These are phyloP conservation scores for Chalciporus pseudorubinellus DNA, from an alignment of 768 basidiomycete species.

Conservation along the genomic window DNA sequence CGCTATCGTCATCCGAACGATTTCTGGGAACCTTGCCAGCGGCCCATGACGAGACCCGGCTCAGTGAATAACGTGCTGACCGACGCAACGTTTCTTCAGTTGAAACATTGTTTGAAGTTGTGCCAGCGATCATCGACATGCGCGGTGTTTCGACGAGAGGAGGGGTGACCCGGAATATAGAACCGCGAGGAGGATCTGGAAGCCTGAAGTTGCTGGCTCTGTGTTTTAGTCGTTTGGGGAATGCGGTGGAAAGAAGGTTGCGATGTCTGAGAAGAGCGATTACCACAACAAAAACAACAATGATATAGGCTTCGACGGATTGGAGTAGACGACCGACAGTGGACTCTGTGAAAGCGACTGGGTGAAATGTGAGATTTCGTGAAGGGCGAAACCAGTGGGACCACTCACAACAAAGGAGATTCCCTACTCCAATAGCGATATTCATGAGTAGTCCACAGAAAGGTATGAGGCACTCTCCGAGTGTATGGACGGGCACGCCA, in stretches of 20 bases:
- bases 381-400: not conserved
- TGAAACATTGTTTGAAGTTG: slow-evolving; percentile 5
- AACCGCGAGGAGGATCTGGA: slow-evolving; percentile 26
- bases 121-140: slow-evolving; percentile 16
- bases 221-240: not conserved
- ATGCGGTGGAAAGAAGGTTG: not conserved
- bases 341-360: slow-evolving; percentile 70
- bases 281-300: slow-evolving; percentile 58
- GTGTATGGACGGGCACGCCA: slow-evolving; percentile 39
- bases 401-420: slow-evolving; percentile 55
- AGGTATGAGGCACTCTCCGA: slow-evolving; percentile 48
- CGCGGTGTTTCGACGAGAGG: slow-evolving; percentile 27
- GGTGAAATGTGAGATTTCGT: slow-evolving; percentile 8
- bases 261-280: slow-evolving; percentile 35
- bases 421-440: slow-evolving; percentile 52
- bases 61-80: slow-evolving; percentile 22
- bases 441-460: slow-evolving; percentile 53
- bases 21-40: slow-evolving; percentile 28
- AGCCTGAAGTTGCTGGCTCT: slow-evolving; percentile 12
- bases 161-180: slow-evolving; percentile 23
- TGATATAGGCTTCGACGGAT: slow-evolving; percentile 59
- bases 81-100: slow-evolving; percentile 14
- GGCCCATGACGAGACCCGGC: slow-evolving; percentile 41
- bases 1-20: slow-evolving; percentile 21
- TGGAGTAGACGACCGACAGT: slow-evolving; percentile 65